Conservation (phyloP, 805 yeast genomes). For the Lipomyces oligophaga region DNA sequence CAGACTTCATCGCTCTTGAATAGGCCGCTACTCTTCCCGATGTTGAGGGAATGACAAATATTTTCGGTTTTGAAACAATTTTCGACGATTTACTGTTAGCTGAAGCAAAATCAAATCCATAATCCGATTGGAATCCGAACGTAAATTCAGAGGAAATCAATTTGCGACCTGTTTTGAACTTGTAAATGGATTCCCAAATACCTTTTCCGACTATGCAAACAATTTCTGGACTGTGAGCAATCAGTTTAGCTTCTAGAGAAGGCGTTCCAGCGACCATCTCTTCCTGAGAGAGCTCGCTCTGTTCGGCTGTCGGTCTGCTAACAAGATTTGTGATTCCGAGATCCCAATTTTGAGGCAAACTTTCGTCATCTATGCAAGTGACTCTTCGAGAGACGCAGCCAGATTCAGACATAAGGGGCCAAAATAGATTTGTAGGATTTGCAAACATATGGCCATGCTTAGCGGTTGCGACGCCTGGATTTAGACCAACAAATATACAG, state of each 20-base stretch:
- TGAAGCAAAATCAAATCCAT: constrained; percentile 30
- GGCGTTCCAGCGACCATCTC: constrained; percentile 60
- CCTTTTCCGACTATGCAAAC: constrained; percentile 70
- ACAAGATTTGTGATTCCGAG: constrained; percentile 74
- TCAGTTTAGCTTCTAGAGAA: constrained; percentile 47
- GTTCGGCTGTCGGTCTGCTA: constrained; percentile 56
- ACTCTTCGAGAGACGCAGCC: constrained; percentile 42
- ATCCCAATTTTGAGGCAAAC: constrained; percentile 42
- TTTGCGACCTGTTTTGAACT: constrained; percentile 37
- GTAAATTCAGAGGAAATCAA: constrained; percentile 39
- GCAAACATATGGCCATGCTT: constrained; percentile 66
- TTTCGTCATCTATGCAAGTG: constrained; percentile 42
- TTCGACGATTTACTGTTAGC: not conserved
- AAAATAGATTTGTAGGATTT: constrained; percentile 62
- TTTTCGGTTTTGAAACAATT: constrained; percentile 27
- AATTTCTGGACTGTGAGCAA: constrained; percentile 39
- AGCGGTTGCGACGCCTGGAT: constrained; percentile 66
- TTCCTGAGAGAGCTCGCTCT: constrained; percentile 47
- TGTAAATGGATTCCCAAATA: constrained; percentile 61
- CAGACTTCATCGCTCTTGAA: constrained; percentile 45
- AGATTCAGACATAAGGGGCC: constrained; percentile 59
- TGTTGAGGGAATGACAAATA: constrained; percentile 67
- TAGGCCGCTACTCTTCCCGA: constrained; percentile 60
- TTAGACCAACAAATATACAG: constrained; percentile 64
- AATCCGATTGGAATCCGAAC: constrained; percentile 50